A percentile compares a stretch with the other conserved stretches of the same genome.
Conservation (phyloP, 495 filamentous ascomycete species). For the Mytilinidion resinicola region DNA sequence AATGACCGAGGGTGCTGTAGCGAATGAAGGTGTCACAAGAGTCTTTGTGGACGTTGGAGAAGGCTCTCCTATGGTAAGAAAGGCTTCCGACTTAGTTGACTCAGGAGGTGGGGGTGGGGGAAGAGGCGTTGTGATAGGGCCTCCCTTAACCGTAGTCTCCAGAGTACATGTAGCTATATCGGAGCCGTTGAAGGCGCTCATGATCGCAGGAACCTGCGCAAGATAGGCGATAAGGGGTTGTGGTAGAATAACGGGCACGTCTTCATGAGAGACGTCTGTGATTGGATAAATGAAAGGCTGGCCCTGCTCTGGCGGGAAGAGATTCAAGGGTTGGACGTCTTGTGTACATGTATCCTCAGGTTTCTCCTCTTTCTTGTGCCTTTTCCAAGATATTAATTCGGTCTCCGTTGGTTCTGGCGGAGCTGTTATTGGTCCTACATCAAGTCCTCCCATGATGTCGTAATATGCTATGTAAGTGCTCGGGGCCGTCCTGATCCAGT, state of each 20-base stretch:
- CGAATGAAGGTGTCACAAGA: not conserved
- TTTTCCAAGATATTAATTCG: not conserved
- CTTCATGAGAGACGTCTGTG: not conserved
- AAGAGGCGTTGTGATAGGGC: too few species aligned
- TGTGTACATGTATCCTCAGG: not conserved
- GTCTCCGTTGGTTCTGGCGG: not conserved
- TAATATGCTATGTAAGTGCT: slow-evolving; percentile 19
- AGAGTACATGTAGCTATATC: slow-evolving; percentile 22
- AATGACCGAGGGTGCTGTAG: not conserved
- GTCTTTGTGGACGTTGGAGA: not conserved
- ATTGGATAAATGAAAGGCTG: slow-evolving; percentile 13
- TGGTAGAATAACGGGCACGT: slow-evolving; percentile 1
- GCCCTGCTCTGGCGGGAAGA: slow-evolving; percentile 4
- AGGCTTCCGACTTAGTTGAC: not conserved
- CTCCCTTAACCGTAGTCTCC: not conserved
- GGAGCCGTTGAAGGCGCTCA: slow-evolving; percentile 9
- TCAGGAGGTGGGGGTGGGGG: not conserved
- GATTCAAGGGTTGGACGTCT: not conserved
- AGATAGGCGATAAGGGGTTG: slow-evolving; percentile 9
- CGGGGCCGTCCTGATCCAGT: slow-evolving; percentile 1
- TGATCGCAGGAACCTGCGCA: not conserved
- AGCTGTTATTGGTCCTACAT: not conserved
- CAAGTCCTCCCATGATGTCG: slow-evolving; percentile 5
- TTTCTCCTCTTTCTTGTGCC: not conserved
- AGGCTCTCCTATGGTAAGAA: not conserved